Percentiles rank a stretch among this genome's conserved stretches.
phyloP scores from a whole-genome alignment of 2,329 filamentous ascomycete species.

The Chrysoporthe puriensis region DNA sequence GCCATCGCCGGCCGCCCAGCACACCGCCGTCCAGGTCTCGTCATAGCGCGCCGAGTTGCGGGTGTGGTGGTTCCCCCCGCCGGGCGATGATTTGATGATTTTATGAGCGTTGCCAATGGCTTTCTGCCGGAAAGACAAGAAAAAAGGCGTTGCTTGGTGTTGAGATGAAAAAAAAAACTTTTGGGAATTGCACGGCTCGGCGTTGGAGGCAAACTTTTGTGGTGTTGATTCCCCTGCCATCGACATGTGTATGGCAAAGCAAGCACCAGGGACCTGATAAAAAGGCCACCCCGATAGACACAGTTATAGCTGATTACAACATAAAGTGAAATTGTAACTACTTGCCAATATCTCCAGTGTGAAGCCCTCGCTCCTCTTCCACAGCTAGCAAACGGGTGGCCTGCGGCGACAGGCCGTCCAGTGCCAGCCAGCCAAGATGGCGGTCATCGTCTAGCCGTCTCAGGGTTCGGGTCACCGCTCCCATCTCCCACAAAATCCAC shows the following conservation, averaged over 20 bases:
- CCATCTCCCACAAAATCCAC: not conserved
- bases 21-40: constrained; percentile 25
- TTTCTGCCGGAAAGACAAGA: not conserved
- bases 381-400: not conserved
- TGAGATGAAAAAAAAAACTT: not conserved
- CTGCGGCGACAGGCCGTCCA: not conserved
- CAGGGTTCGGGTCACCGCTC: constrained; percentile 21
- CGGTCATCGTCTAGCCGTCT: not conserved
- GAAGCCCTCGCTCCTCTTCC: not conserved
- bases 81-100: constrained; percentile 22
- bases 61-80: not conserved
- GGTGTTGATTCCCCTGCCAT: constrained; percentile 27
- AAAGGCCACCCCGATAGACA: constrained; percentile 13
- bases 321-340: constrained; percentile 21
- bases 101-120: constrained; percentile 26
- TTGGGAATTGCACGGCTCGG: constrained; percentile 18
- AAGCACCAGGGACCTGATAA: not conserved
- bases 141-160: not conserved
- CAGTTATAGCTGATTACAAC: constrained; percentile 9
- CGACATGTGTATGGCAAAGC: constrained; percentile 12
- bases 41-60: constrained; percentile 10
- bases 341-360: constrained; percentile 15
- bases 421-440: not conserved
- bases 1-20: constrained; percentile 14
- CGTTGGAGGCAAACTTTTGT: constrained; percentile 24